phyloP scores from a whole-genome alignment of 2,329 filamentous ascomycete species.

The Nemania diffusa region DNA sequence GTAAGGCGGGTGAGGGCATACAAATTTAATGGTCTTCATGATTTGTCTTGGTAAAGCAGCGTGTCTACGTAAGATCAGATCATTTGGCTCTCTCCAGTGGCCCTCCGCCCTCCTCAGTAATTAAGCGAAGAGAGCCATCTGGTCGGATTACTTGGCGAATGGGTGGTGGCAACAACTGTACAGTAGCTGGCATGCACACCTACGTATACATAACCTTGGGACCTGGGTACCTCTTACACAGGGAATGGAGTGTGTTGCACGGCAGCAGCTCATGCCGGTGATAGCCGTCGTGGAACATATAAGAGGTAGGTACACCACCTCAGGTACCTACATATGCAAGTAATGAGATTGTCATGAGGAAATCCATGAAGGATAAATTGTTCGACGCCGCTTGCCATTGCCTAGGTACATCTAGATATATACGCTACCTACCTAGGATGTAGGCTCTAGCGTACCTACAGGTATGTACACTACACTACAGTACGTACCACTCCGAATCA shows the following conservation, averaged over 20 bases:
- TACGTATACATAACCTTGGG: background rate
- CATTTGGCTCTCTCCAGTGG: conserved; percentile 10
- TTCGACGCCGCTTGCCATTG: conserved; percentile 6
- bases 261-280: conserved; percentile 13
- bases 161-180: background rate
- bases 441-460: background rate
- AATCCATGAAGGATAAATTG: conserved; percentile 3
- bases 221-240: background rate
- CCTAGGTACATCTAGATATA: background rate
- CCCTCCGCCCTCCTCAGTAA: background rate
- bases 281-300: conserved; percentile 17
- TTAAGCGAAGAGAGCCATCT: conserved; percentile 26
- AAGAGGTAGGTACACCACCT: background rate
- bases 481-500: background rate
- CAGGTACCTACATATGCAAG: conserved; percentile 2
- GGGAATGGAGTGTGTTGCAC: background rate
- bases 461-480: background rate
- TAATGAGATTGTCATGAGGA: background rate
- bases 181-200: background rate
- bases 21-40: conserved; percentile 9
- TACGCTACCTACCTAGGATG: background rate
- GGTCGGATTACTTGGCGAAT: conserved; percentile 23
- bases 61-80: conserved; percentile 21
- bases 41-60: conserved; percentile 16
- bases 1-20: conserved; percentile 8